A percentile compares a stretch with the other conserved stretches of the same genome.
Evolutionary conservation across 805 yeast species (phyloP).

Genomic region (Metschnikowia henanensis): DNA sequence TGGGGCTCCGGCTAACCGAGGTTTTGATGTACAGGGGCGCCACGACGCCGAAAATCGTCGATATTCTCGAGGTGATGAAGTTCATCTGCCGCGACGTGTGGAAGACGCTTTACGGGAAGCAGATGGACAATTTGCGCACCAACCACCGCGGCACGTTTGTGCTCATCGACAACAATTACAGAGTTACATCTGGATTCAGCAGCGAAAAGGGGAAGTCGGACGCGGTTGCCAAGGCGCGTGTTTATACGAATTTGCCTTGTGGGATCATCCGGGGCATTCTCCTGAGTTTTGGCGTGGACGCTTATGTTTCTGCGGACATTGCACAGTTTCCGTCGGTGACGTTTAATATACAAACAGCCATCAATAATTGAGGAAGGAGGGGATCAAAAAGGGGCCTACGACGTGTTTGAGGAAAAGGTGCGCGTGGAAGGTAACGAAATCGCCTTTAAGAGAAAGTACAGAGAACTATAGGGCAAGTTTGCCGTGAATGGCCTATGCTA

Average conservation of each 20-base stretch:
- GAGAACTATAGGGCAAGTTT: no score
- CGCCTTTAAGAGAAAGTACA: no score
- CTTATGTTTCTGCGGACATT: conserved; percentile 65
- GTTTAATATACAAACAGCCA: conserved; percentile 64
- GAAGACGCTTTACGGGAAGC: conserved; percentile 77
- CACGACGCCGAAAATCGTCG: conserved; percentile 49
- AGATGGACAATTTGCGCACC: conserved; percentile 88
- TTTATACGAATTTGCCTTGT: conserved; percentile 68
- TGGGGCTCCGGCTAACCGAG: conserved; percentile 60
- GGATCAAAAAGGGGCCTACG: no score
- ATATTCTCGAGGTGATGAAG: conserved; percentile 82
- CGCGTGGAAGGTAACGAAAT: no score
- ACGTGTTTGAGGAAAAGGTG: neutral
- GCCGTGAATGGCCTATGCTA: no score
- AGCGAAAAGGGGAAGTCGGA: conserved; percentile 44
- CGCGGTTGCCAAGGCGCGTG: conserved; percentile 43
- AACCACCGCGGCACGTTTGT: conserved; percentile 88
- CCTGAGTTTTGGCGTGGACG: conserved; percentile 65
- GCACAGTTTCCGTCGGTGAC: conserved; percentile 64
- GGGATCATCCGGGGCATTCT: conserved; percentile 76
- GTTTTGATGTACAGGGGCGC: conserved; percentile 44
- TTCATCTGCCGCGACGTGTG: conserved; percentile 92
- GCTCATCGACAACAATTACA: conserved; percentile 66
- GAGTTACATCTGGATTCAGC: conserved; percentile 51
- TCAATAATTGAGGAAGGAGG: conserved; percentile 27